Evolutionary conservation across 75 land plant genomes (phyloP).

Genomic region (Gnetum montanum): DNA sequence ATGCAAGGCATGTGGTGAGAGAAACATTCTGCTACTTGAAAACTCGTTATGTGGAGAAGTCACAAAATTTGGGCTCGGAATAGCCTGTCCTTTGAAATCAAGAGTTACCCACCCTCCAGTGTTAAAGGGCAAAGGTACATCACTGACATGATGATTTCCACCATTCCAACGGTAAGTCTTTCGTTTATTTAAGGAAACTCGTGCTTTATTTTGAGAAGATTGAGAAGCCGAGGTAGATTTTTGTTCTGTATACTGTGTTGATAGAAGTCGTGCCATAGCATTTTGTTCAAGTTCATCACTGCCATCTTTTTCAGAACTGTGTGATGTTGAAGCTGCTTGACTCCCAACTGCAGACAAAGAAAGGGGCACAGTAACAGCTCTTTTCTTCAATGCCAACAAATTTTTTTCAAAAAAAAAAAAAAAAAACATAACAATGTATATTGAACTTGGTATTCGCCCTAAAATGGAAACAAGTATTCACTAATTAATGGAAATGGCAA

Average conservation of each 20-base stretch:
- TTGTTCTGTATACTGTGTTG: conserved; percentile 1
- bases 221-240: conserved; percentile 1
- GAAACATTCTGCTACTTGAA: conserved; percentile 4
- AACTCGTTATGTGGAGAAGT: conserved; percentile 1
- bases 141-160: neutral
- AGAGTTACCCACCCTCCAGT: conserved; percentile 2
- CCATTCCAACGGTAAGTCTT: neutral
- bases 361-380: neutral
- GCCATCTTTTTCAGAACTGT: conserved; percentile 11
- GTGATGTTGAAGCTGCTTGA: conserved; percentile 12
- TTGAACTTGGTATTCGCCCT: neutral
- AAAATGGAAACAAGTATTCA: neutral
- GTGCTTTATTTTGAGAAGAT: conserved; percentile 5
- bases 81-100: conserved; percentile 3
- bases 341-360: conserved; percentile 27
- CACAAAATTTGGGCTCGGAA: conserved; percentile 1
- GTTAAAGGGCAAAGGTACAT: neutral
- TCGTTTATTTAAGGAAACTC: neutral
- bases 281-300: conserved; percentile 26
- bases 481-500: neutral
- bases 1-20: neutral
- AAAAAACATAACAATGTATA: neutral
- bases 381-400: no score
- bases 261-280: conserved; percentile 15
- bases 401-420: neutral